Conservation (phyloP, 2,329 filamentous ascomycete species). For the Nigrospora osmanthi region DNA sequence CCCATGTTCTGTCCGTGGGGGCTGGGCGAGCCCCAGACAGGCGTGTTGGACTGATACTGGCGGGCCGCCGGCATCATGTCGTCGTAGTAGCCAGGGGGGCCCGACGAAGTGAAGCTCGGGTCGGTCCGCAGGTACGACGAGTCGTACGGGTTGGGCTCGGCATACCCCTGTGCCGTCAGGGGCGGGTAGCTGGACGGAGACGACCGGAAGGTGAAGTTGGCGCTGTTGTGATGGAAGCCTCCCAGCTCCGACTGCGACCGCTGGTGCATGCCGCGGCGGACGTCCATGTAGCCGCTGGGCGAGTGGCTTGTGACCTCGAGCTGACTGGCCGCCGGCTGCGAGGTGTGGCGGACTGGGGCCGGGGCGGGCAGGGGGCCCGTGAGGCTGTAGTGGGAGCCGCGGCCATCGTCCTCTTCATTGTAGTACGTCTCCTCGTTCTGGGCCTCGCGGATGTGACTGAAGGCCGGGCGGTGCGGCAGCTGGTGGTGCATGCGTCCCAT, state of each 20-base stretch:
- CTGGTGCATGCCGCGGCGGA: conserved; percentile 15
- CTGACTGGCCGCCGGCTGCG: conserved; percentile 10
- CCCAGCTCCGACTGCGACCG: conserved; percentile 20
- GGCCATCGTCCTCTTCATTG: conserved; percentile 5
- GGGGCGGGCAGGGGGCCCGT: conserved; percentile 12
- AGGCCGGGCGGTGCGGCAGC: conserved; percentile 22
- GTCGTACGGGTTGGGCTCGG: conserved; percentile 10
- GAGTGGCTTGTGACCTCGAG: conserved; percentile 9
- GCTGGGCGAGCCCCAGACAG: conserved; percentile 1
- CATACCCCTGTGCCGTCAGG: conserved; percentile 7
- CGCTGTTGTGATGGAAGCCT: conserved; percentile 6
- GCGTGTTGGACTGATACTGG: conserved; percentile 7
- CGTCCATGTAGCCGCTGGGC: conserved; percentile 8
- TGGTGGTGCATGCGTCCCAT: conserved; percentile 13
- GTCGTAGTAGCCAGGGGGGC: conserved; percentile 11
- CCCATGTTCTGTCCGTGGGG: not conserved
- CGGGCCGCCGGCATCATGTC: conserved; percentile 9
- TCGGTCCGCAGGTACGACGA: conserved; percentile 8
- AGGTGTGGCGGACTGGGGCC: conserved; percentile 11
- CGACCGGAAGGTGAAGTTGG: conserved; percentile 9
- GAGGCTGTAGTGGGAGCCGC: conserved; percentile 10
- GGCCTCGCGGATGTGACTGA: conserved; percentile 24
- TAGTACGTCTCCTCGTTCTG: conserved; percentile 19
- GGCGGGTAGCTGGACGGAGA: conserved; percentile 9
- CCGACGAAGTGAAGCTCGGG: conserved; percentile 1